Percentiles rank a stretch among this genome's conserved stretches.
phyloP scores from a whole-genome alignment of 352 stramenopile genomes.

The Aphanomyces euteiches region DNA sequence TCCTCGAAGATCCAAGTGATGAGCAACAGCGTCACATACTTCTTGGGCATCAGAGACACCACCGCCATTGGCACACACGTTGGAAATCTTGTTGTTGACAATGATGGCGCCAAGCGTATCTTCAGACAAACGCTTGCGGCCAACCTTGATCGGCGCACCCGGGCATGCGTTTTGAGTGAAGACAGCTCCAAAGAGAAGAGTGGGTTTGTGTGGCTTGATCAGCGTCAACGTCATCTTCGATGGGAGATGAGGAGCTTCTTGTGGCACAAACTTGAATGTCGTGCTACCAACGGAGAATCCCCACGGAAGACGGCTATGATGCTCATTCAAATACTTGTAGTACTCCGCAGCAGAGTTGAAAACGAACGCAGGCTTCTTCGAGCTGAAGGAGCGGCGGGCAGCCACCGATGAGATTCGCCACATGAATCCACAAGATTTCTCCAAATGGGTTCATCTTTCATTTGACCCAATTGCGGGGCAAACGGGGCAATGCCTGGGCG shows the following conservation, averaged over 20 bases:
- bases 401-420: neutral
- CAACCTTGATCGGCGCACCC: slow-evolving; percentile 86
- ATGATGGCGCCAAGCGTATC: slow-evolving; percentile 92
- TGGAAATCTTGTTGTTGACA: slow-evolving; percentile 99
- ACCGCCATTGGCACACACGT: slow-evolving; percentile 94
- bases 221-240: slow-evolving; percentile 84
- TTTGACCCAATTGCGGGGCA: too few species aligned
- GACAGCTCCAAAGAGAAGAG: slow-evolving; percentile 80
- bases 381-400: slow-evolving; percentile 8
- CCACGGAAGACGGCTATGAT: slow-evolving; percentile 80
- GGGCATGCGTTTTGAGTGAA: slow-evolving; percentile 91
- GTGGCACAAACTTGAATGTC: slow-evolving; percentile 76
- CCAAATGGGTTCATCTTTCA: too few species aligned
- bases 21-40: slow-evolving; percentile 91
- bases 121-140: slow-evolving; percentile 85
- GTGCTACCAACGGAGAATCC: slow-evolving; percentile 83
- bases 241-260: slow-evolving; percentile 74
- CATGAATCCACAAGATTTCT: neutral
- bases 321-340: slow-evolving; percentile 60
- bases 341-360: slow-evolving; percentile 84
- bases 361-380: slow-evolving; percentile 42
- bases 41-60: slow-evolving; percentile 90
- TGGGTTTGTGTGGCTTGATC: slow-evolving; percentile 83
- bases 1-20: slow-evolving; percentile 80
- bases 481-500: too few species aligned